Conservation (phyloP, 257 asterid genomes). For the Dorcoceras hygrometricum region DNA sequence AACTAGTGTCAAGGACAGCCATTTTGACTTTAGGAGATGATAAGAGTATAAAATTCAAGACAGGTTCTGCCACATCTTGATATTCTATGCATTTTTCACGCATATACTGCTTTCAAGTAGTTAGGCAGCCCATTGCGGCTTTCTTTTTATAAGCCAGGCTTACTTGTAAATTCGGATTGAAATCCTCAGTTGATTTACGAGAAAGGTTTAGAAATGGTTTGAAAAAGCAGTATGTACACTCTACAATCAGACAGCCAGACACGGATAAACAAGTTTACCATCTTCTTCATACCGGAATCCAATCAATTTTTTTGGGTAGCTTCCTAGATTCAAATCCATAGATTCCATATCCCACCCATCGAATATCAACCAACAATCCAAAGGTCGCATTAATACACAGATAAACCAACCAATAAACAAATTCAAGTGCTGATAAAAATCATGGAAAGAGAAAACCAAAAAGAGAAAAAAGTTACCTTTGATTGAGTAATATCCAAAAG, state of each 20-base stretch:
- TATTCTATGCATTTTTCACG: too few species aligned
- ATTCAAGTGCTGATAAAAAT: not conserved
- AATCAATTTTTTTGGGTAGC: not conserved
- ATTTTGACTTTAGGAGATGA: not conserved
- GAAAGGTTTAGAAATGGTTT: not conserved
- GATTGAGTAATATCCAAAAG: conserved; percentile 50
- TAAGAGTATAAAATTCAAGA: not conserved
- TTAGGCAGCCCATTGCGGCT: not conserved
- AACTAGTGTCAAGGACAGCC: not conserved
- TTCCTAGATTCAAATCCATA: not conserved
- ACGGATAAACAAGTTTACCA: not conserved
- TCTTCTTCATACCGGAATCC: not conserved
- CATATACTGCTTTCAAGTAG: not conserved
- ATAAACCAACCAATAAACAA: not conserved
- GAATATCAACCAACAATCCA: not conserved
- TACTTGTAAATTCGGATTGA: not conserved
- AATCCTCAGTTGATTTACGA: not conserved
- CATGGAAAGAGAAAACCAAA: not conserved
- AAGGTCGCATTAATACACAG: not conserved
- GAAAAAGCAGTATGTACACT: not conserved
- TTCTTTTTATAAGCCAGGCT: not conserved
- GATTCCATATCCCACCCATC: not conserved
- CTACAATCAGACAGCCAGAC: not conserved
- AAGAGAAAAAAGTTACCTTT: conserved; percentile 35
- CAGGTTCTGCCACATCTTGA: not conserved